Conservation (phyloP, 257 asterid genomes). For the Solanum pinnatisectum region DNA sequence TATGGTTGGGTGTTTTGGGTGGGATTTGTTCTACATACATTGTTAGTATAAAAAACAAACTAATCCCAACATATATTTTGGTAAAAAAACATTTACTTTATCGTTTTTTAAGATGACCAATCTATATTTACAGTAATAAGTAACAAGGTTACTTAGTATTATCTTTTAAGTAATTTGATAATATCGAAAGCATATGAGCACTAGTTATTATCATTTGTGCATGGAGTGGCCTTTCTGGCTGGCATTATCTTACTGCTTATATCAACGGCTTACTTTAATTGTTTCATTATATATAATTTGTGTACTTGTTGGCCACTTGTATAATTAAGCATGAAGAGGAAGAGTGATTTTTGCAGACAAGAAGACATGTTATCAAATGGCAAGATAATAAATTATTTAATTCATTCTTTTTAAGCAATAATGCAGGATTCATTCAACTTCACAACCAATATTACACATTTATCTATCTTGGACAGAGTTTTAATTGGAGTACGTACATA, state of each 20-base stretch:
- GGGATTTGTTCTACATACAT: neutral
- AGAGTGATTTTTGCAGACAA: constrained; percentile 33
- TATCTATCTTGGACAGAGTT: constrained; percentile 24
- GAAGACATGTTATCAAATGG: constrained; percentile 19
- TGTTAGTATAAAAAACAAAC: neutral
- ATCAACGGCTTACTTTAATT: neutral
- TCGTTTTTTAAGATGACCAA: neutral
- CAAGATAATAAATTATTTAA: constrained; percentile 3
- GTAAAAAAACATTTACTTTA: neutral
- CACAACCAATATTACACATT: constrained; percentile 5
- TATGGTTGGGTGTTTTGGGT: neutral
- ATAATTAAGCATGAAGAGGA: constrained; percentile 10
- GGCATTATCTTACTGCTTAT: constrained; percentile 5
- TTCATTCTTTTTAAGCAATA: constrained; percentile 34
- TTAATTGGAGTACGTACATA: constrained; percentile 4
- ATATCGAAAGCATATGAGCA: neutral
- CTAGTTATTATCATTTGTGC: constrained; percentile 8
- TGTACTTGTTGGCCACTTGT: constrained; percentile 74
- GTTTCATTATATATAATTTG: constrained; percentile 22
- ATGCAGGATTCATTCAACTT: constrained; percentile 16
- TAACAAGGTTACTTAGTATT: neutral
- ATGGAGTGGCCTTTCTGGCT: constrained; percentile 31
- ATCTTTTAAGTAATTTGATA: neutral
- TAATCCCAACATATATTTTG: neutral
- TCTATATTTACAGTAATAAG: neutral